Conservation (phyloP, 441 rosid species). For the Metrosideros polymorpha region DNA sequence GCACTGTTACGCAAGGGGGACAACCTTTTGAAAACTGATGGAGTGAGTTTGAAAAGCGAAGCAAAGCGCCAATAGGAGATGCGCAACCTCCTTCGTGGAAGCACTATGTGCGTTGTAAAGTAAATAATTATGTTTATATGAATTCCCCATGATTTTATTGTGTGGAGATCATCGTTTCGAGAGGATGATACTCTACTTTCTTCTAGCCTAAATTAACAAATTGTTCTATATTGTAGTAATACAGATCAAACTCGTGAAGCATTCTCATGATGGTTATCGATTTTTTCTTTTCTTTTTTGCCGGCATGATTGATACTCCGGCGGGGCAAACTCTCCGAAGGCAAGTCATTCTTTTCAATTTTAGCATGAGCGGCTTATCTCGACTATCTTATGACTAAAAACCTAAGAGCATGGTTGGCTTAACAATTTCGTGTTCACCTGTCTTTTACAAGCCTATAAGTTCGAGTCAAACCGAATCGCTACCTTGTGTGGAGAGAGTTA, state of each 20-base stretch:
- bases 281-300: not conserved
- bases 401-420: accelerated
- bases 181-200: not conserved
- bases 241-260: not conserved
- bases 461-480: not conserved
- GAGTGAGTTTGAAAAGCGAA: not conserved
- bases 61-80: not conserved
- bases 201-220: not conserved
- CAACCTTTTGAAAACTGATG: not conserved
- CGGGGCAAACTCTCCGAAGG: not conserved
- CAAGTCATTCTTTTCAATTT: not conserved
- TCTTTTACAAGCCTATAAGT: not conserved
- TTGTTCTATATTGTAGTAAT: not conserved
- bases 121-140: not conserved
- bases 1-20: not conserved
- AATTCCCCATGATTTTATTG: not conserved
- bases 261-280: not conserved
- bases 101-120: not conserved
- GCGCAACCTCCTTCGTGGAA: not conserved
- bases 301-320: not conserved
- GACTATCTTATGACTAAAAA: not conserved
- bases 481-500: not conserved
- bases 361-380: not conserved
- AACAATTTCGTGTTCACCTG: not conserved
- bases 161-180: not conserved